Evolutionary conservation across 768 basidiomycete species (phyloP), one percentile per base, ranked within the genome.

Genomic region (Lentinula sp.): DNA sequence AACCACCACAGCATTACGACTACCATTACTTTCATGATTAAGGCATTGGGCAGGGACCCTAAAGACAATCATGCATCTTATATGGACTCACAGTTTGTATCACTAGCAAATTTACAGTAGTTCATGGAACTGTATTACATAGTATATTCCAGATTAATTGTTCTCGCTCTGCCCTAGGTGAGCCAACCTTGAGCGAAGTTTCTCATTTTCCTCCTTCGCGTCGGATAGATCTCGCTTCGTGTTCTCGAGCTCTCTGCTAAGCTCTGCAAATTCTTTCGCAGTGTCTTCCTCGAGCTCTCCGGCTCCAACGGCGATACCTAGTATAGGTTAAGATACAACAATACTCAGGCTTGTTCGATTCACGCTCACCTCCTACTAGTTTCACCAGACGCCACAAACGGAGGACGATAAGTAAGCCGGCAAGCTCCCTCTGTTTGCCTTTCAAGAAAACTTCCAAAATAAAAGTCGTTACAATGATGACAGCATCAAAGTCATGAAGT

Each of bases 331-430:
- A 15, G 1, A 10, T 37, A n/a, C 28, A 21, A 8, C 35, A 18
- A 50, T 23, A 28, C 28, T 28, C 28, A 28, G 28, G 28, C 28
- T 18, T 39, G 37, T 39, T 39, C n/a, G 5, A 18, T 16, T 3
- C 16, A 43, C 42, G 16, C 68, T 65, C 48, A 82, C 77, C 75
- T 72, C 76, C 75, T 37, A 91, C 85, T 11, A 93, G 76, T 68
- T 92, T 91, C 28, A 93, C 81, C 35, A 93, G 75, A 28, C 91
- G 80, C 91, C 92, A 92, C 13, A 93, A 70, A 71, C 91, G 91
- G 32, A 93, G 74, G 18, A 88, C 74, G 45, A 93, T 78, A 37
- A 93, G 80, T 28, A 93, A 73, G 5, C 79, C 82, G 1, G 85
- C 87, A 21, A 93, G 78, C 66, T 93, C 89, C 62, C 84, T 75